phyloP scores from a whole-genome alignment of 345 rosid genomes.

The Bretschneidera sinensis region DNA sequence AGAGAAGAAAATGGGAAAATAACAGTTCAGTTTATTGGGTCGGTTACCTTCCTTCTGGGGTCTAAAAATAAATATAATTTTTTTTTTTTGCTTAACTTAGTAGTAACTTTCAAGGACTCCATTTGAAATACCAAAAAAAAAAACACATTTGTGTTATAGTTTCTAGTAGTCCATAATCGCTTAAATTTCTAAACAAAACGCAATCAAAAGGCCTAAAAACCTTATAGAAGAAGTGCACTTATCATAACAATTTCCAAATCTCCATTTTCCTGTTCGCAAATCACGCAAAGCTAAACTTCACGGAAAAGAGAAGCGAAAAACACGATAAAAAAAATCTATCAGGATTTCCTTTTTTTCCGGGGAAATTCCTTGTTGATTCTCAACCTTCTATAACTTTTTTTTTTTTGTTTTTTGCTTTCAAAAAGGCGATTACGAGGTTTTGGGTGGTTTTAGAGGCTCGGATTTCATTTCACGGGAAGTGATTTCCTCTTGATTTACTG shows the following conservation, averaged over 20 bases:
- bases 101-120: no score
- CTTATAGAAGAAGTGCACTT: neutral
- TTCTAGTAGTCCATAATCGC: neutral
- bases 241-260: no score
- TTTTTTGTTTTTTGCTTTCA: conserved; percentile 6
- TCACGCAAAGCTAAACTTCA: neutral
- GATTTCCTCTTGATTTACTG: conserved; percentile 27
- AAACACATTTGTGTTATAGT: no score
- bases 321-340: neutral
- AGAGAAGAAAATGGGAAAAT: no score
- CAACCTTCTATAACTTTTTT: conserved; percentile 17
- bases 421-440: conserved; percentile 24
- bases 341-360: neutral
- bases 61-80: no score
- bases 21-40: no score
- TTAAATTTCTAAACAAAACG: neutral
- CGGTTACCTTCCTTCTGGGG: no score
- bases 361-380: neutral
- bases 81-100: no score
- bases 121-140: no score
- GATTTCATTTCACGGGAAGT: conserved; percentile 8
- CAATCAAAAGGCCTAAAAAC: neutral
- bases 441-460: conserved; percentile 1
- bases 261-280: neutral
- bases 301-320: neutral